A percentile compares a stretch with the other conserved stretches of the same genome.
phyloP scores from a whole-genome alignment of 2,329 filamentous ascomycete genomes.

The Cladosporium sp. region DNA sequence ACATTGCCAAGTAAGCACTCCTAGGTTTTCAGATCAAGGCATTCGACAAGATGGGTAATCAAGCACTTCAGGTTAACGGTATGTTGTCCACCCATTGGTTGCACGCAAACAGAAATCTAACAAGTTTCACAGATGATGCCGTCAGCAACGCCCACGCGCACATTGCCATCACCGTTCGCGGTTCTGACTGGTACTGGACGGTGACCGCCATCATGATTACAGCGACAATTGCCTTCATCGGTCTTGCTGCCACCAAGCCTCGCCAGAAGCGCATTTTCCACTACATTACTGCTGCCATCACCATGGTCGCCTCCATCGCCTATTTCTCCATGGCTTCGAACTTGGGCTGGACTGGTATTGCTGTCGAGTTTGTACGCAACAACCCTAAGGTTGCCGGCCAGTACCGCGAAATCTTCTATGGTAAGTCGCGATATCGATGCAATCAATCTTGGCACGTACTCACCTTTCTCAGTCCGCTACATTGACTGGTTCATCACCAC shows the following conservation, averaged over 20 bases:
- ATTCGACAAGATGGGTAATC: constrained; percentile 31
- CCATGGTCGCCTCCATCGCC: constrained; percentile 56
- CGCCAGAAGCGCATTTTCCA: constrained; percentile 58
- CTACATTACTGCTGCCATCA: constrained; percentile 58
- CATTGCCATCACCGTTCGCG: constrained; percentile 56
- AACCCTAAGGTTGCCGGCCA: constrained; percentile 44
- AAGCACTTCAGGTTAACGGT: constrained; percentile 46
- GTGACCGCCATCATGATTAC: constrained; percentile 57
- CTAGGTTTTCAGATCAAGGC: neutral
- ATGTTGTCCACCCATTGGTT: constrained; percentile 3
- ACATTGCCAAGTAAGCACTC: neutral
- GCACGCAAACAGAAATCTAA: neutral
- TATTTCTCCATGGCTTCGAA: constrained; percentile 67
- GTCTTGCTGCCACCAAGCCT: constrained; percentile 49
- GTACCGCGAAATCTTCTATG: constrained; percentile 63
- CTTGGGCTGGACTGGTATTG: constrained; percentile 59
- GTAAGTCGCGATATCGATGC: constrained; percentile 52
- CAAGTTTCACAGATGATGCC: constrained; percentile 31
- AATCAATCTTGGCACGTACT: too few relatives aligned
- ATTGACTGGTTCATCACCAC: constrained; percentile 52
- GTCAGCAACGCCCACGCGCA: constrained; percentile 45
- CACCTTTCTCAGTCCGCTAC: neutral
- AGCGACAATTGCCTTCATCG: constrained; percentile 52
- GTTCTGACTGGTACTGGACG: constrained; percentile 59
- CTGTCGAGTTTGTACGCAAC: constrained; percentile 54